These are phyloP conservation scores for Echria macrotheca DNA, from an alignment of 495 filamentous ascomycete species.

Conservation along the genomic window DNA sequence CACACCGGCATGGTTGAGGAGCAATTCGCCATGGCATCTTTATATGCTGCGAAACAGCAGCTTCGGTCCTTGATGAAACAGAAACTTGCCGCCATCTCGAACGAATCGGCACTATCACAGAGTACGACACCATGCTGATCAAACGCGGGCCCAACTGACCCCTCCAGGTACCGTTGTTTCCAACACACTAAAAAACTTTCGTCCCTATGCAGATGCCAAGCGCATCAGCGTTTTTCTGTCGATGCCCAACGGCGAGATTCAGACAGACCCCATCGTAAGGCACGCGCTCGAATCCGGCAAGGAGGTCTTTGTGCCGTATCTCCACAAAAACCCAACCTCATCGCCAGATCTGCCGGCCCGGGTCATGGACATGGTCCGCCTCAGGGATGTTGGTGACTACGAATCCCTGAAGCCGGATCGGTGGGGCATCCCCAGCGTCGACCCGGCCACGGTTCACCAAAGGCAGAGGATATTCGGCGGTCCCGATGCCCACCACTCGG, in stretches of 20 bases:
- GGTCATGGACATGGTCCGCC: slow-evolving; percentile 89
- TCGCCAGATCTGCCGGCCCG: slow-evolving; percentile 45
- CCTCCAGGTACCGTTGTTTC: slow-evolving; percentile 53
- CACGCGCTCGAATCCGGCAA: slow-evolving; percentile 76
- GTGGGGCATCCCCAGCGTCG: slow-evolving; percentile 89
- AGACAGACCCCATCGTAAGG: slow-evolving; percentile 71
- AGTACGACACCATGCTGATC: no score
- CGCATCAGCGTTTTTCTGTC: slow-evolving; percentile 84
- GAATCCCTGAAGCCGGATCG: slow-evolving; percentile 65
- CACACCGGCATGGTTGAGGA: slow-evolving; percentile 2
- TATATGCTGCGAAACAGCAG: slow-evolving; percentile 61
- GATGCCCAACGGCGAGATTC: slow-evolving; percentile 81
- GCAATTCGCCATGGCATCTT: slow-evolving; percentile 22
- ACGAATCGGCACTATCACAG: slow-evolving; percentile 55
- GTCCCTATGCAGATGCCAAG: slow-evolving; percentile 60
- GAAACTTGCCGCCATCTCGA: slow-evolving; percentile 50
- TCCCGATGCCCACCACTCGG: slow-evolving; percentile 40
- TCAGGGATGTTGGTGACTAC: slow-evolving; percentile 69
- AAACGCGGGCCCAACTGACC: no score
- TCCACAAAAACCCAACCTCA: slow-evolving; percentile 53
- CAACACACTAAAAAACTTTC: slow-evolving; percentile 48
- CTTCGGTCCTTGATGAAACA: slow-evolving; percentile 64
- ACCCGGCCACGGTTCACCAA: slow-evolving; percentile 51
- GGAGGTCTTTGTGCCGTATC: slow-evolving; percentile 84
- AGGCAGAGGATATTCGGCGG: slow-evolving; percentile 67